These are phyloP conservation scores for Nyssa sinensis DNA, from an alignment of 148 eudicot genomes.

Conservation along the genomic window DNA sequence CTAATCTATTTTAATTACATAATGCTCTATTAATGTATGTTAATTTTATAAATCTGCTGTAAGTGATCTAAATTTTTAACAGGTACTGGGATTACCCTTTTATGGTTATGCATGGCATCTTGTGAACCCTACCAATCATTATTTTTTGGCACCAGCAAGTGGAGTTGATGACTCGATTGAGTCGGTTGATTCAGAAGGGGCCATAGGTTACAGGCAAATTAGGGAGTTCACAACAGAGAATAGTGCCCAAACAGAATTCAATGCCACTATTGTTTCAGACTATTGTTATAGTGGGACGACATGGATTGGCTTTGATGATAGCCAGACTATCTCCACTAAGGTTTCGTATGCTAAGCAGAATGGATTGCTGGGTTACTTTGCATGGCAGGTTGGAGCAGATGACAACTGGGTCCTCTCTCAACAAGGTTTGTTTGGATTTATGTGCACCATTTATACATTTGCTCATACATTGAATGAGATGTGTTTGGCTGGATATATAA, in stretches of 20 bases:
- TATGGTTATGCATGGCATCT: conserved; percentile 53
- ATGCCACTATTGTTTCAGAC: conserved; percentile 34
- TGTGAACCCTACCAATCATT: conserved; percentile 30
- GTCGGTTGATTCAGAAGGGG: conserved; percentile 24
- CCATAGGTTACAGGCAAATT: conserved; percentile 19
- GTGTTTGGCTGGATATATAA: too few relatives aligned
- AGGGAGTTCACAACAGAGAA: conserved; percentile 24
- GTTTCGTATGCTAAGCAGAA: conserved; percentile 44
- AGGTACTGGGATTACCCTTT: conserved; percentile 51
- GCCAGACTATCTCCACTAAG: conserved; percentile 34
- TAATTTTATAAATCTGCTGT: too few relatives aligned
- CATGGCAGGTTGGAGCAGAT: conserved; percentile 52
- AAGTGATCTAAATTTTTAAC: too few relatives aligned
- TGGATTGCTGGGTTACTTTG: conserved; percentile 51
- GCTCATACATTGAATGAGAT: too few relatives aligned
- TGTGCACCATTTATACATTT: too few relatives aligned
- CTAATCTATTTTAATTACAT: too few relatives aligned
- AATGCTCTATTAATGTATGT: too few relatives aligned
- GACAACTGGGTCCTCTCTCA: conserved; percentile 49
- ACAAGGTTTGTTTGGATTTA: conserved; percentile 44
- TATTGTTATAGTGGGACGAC: conserved; percentile 54
- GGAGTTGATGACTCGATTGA: conserved; percentile 29
- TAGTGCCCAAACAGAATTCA: conserved; percentile 25
- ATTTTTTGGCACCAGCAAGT: conserved; percentile 31
- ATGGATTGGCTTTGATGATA: conserved; percentile 67